Conservation (phyloP, 2,329 filamentous ascomycete genomes). For the Neopestalotiopsis clavispora region DNA sequence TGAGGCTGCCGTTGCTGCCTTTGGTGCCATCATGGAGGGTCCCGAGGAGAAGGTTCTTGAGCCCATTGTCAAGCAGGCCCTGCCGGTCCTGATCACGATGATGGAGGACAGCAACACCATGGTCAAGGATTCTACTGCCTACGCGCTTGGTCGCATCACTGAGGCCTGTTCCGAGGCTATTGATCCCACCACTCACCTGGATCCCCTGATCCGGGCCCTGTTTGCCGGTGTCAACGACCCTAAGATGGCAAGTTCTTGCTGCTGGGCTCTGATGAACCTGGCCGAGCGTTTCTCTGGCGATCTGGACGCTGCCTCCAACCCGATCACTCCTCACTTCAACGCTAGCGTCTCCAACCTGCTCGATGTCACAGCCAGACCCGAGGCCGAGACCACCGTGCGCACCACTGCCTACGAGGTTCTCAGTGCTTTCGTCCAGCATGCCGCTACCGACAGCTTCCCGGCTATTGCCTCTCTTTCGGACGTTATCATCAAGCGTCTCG, state of each 20-base stretch:
- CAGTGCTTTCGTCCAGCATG: conserved; percentile 90
- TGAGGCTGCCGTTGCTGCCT: conserved; percentile 95
- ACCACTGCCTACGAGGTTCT: conserved; percentile 97
- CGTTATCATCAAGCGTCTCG: conserved; percentile 87
- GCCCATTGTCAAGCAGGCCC: conserved; percentile 92
- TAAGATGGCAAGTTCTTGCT: conserved; percentile 98
- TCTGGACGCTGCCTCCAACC: conserved; percentile 75
- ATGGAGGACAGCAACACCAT: conserved; percentile 91
- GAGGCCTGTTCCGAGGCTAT: conserved; percentile 92
- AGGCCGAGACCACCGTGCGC: conserved; percentile 85
- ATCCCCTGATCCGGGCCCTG: conserved; percentile 82
- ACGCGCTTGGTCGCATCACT: conserved; percentile 93
- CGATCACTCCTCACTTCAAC: conserved; percentile 90
- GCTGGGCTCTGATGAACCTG: conserved; percentile 98
- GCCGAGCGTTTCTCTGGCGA: conserved; percentile 95
- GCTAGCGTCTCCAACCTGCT: conserved; percentile 86
- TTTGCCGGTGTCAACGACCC: conserved; percentile 90
- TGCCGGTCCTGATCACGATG: conserved; percentile 86
- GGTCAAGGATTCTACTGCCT: conserved; percentile 95
- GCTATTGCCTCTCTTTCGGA: conserved; percentile 83
- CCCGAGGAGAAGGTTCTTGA: conserved; percentile 91
- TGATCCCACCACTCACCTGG: conserved; percentile 81
- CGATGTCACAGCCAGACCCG: conserved; percentile 79
- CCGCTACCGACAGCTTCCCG: conserved; percentile 82
- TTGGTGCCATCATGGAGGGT: conserved; percentile 98